Conservation (phyloP, 805 yeast species). For the Scheffersomyces stipitis region DNA sequence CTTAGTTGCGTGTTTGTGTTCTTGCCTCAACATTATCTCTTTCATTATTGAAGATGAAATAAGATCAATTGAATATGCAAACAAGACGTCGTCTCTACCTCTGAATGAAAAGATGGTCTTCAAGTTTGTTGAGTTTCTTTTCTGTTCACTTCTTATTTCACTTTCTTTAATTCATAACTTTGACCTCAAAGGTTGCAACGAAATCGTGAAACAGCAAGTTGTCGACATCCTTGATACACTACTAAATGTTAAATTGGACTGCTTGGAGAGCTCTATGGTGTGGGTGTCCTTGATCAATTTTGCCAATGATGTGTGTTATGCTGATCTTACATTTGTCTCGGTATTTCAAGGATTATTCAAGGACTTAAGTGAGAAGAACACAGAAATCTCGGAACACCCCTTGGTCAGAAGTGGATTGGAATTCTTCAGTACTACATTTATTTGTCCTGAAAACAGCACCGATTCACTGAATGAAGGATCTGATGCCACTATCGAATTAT, state of each 20-base stretch:
- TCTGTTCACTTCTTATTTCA: conserved; percentile 15
- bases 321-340: conserved; percentile 21
- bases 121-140: conserved; percentile 13
- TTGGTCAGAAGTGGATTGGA: conserved; percentile 24
- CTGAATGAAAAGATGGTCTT: conserved; percentile 11
- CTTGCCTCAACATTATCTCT: conserved; percentile 8
- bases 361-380: conserved; percentile 11
- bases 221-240: conserved; percentile 7
- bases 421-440: conserved; percentile 22
- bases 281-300: conserved; percentile 31
- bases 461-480: too few relatives aligned
- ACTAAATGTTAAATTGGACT: conserved; percentile 6
- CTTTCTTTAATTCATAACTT: conserved; percentile 6
- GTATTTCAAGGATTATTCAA: conserved; percentile 20
- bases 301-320: conserved; percentile 30
- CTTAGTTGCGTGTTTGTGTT: conserved; percentile 6
- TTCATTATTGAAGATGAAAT: conserved; percentile 15
- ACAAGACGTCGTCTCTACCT: conserved; percentile 1
- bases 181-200: not conserved
- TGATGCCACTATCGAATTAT: too few relatives aligned
- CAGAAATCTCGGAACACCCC: conserved; percentile 9
- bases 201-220: conserved; percentile 1
- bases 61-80: conserved; percentile 7
- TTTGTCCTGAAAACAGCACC: too few relatives aligned
- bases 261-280: conserved; percentile 12